Evolutionary conservation across 345 rosid genomes (phyloP), one percentile per base, ranked within the genome.

Genomic region (Punica granatum): DNA sequence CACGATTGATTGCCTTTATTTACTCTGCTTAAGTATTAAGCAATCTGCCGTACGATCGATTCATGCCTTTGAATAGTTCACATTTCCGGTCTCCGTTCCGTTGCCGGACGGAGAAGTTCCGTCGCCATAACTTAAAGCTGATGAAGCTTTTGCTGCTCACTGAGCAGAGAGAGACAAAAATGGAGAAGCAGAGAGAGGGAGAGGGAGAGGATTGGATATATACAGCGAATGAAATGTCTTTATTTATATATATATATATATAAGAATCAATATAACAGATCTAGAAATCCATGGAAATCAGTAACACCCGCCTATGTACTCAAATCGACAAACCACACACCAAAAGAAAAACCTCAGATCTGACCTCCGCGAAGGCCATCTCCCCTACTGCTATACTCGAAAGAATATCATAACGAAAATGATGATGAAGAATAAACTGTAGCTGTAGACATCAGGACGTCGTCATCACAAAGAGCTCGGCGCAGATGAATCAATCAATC

Each of bases 381-480:
- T 5, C 41, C 6, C 5, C 5, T 5, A 4, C 41, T 37, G 11
- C 41, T 37, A n/a, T n/a, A n/a, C 42, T 16, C 19, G 19, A 44
- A 56, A 56, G 61, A 56, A 56, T 30, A 56, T 23, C 11, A 23
- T n/a, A 6, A 51, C 28, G 28, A 51, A 23, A 6, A 51, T 5
- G 30, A n/a, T n/a, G n/a, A n/a, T n/a, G n/a, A n/a, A n/a, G n/a
- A n/a, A n/a, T n/a, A n/a, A n/a, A 30, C 28, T 6, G 56, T 23
- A 51, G 23, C 26, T 23, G 58, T 10, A 23, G 58, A 23, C 2
- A 7, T 21, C 28, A n/a, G 7, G 30, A 30, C n/a, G 56, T n/a
- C n/a, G n/a, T n/a, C n/a, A n/a, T n/a, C 26, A 49, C 12, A 18
- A 63, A 48, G 63, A 43, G 69, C 49, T 42, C 69, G 32, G 23